Evolutionary conservation across 805 yeast species (phyloP), one percentile per base, ranked within the genome.

Genomic region (Nakazawaea holstii): DNA sequence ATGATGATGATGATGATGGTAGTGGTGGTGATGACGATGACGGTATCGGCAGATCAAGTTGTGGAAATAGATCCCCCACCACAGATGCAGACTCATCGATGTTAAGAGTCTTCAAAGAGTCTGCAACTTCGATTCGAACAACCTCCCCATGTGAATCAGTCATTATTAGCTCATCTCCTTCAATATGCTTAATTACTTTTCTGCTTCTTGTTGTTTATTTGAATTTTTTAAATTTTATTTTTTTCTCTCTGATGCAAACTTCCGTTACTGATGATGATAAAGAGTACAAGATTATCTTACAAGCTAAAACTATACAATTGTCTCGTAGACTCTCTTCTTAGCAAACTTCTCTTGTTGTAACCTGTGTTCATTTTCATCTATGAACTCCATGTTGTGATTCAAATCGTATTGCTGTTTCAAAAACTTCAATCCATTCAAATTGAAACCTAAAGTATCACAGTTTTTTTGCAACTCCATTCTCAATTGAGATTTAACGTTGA

Each of bases 371-470:
- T 69, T 70, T 42, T 79, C 87, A 56, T 87, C 96, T 41, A 79
- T 74, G 58, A 81, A 90, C 59, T 84, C 89, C 31, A 77, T 72
- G 55, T 76, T 81, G 60, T 92, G 98, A 38, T 72, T 74, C 59
- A 82, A 65, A 50, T 80, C 79, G 96, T 97, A 91, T 63, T 85
- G 89, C 39, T 74, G 78, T 59, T 80, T 82, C 50, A 87, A 65
- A 56, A 79, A 86, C 55, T 76, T 79, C 62, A 94, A 70, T 4
- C 96, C 97, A 52, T 87, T 91, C 15, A 88, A 71, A 59, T 94
- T 94, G 69, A 76, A 83, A 8, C 97, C 98, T 40, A 94, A 71
- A 50, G 78, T 83, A 40, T 74, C 70, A 13, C 76, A 69, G 17
- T 79, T 79, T 3, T 60, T 56, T 41, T 67, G 66, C 45, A 94